Evolutionary conservation across 495 filamentous ascomycete genomes (phyloP).

Genomic region (Neohortaea acidophila): DNA sequence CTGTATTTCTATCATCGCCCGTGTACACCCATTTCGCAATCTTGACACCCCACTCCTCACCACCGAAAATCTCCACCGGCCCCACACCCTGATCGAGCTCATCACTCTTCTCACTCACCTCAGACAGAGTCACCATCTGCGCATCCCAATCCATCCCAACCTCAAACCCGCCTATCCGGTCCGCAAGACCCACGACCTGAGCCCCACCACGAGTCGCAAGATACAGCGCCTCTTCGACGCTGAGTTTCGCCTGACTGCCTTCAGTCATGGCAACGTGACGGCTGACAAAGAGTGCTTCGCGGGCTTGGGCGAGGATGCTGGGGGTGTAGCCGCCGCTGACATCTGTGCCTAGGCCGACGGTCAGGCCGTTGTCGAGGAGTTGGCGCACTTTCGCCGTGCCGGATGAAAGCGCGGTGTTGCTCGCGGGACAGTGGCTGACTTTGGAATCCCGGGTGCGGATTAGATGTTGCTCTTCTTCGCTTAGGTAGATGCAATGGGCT

Average conservation of each 20-base stretch:
- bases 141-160: constrained; percentile 85
- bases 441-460: constrained; percentile 45
- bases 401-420: constrained; percentile 63
- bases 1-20: constrained; percentile 72
- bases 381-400: constrained; percentile 57
- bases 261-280: constrained; percentile 45
- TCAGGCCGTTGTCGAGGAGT: constrained; percentile 58
- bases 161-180: constrained; percentile 59
- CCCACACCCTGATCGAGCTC: constrained; percentile 17
- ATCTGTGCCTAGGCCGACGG: constrained; percentile 77
- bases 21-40: constrained; percentile 81
- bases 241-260: constrained; percentile 40
- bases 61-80: constrained; percentile 73
- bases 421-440: constrained; percentile 73
- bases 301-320: constrained; percentile 60
- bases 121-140: constrained; percentile 52
- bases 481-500: constrained; percentile 72
- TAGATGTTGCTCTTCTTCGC: constrained; percentile 43
- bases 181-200: constrained; percentile 52
- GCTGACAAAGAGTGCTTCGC: constrained; percentile 62
- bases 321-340: constrained; percentile 72
- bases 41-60: constrained; percentile 60
- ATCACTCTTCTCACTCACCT: constrained; percentile 9
- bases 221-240: constrained; percentile 76
- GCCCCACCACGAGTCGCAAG: constrained; percentile 73